Base-by-base conservation (phyloP, 148 eudicot genomes). In the Gaultheria prostrata region DNA sequence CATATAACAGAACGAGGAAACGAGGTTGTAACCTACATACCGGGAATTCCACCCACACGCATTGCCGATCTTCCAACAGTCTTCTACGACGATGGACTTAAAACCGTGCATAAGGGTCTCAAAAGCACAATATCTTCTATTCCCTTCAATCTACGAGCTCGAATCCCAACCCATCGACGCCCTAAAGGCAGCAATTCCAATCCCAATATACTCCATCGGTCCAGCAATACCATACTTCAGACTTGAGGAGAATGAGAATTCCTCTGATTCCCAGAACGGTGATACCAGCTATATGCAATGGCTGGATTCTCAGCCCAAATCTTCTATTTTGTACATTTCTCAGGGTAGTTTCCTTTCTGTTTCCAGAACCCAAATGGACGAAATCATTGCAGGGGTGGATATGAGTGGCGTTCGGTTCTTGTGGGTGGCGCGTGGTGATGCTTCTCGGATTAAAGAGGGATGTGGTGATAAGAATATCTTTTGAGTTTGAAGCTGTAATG, bases 261-360 rank as follows among this genome's bases (percentile, higher is more conserved):
- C 18, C 35, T 20, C 10, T 26, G 53, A 14, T 15, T 28, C 32
- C 56, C 18, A 4, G 8, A 28, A 77, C 7, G 1, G 15, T 3
- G 76, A 69, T n/a, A 32, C 82, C 33, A 50, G 59, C 72, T 93
- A 91, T 82, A 49, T 91, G 63, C 71, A 83, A 51, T 91, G 93
- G 93, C 69, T 91, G 54, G 87, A 88, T 83, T 39, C 84, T 28
- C 93, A 91, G 14, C 90, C 91, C 30, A 28, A 82, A 14, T 73
- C 45, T 24, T 91, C 97, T 1, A 93, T 93, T 20, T 50, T 93
- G 75, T 93, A 93, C 79, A 82, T 93, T 26, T 93, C 94, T 13
- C 87, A 69, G 2, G 98, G 98, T 43, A 94, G 95, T 81, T 91
- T 90, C 72, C 91, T 93, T 20, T 90, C 96, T 2, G 87, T 88